Base-by-base conservation (phyloP, 2,329 filamentous ascomycete genomes). In the Sarocladium strictum region DNA sequence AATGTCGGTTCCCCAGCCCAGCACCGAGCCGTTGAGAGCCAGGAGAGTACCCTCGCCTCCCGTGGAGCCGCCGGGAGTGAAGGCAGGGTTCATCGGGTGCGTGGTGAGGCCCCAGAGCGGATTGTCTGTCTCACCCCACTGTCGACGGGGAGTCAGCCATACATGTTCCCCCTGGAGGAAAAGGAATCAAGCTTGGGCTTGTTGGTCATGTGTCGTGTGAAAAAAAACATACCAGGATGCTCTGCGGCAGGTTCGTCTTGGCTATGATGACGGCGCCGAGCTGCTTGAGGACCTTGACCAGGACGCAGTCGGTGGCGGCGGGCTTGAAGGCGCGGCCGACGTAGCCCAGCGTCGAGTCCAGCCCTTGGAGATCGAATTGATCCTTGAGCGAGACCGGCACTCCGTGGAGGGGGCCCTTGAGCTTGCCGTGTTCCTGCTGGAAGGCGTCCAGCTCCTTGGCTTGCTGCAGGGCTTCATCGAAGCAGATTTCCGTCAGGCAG, bases 181-280 rank as follows among this genome's bases (percentile, higher is more conserved):
- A n/a, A n/a, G n/a, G n/a, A 9, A 33, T 33, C 32, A 33, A 15
- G 32, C 32, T 33, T 33, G 32, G 15, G 9, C 9, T 33, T 9
- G 9, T 33, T 33, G 9, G 32, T 33, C 9, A 33, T 9, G 9
- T 33, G 32, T 33, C 32, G 9, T 9, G 9, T 33, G 77, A 75
- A 2, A 19, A 23, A 12, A 49, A 38, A 19, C 26, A 5, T 12
- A 27, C 27, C 23, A 74, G 75, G 50, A 83, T 69, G 0, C 73
- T 77, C 57, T 83, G 79, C 1, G 86, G 85, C 2, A 89, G 72
- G 60, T 87, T 88, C 1, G 86, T 89, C 67, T 89, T 89, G 59
- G 80, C 79, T 60, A 86, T 84, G 19, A 85, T 69, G 0, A 89
- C 76, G 1, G 85, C 85, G 1, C 86, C 86, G 0, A 82, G 72